Evolutionary conservation across 257 asterid species (phyloP).

Genomic region (Ilex asprella): DNA sequence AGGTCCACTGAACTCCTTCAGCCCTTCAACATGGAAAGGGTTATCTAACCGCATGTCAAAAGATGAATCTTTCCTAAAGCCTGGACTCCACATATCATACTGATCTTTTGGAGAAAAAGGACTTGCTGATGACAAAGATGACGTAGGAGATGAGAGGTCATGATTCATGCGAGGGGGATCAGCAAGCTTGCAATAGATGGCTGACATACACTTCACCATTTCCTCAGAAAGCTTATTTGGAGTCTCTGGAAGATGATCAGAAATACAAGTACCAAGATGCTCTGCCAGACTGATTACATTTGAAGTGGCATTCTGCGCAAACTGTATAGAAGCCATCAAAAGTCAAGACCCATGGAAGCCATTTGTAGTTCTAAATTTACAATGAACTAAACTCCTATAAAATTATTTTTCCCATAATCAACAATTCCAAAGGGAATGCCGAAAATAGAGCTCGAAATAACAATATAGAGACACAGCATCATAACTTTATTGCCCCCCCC

Average conservation of each 20-base stretch:
- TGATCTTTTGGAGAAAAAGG: slow-evolving; percentile 84
- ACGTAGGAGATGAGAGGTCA: slow-evolving; percentile 76
- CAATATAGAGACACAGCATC: no score
- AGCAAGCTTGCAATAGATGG: slow-evolving; percentile 79
- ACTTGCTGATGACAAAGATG: slow-evolving; percentile 67
- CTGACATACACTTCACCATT: slow-evolving; percentile 86
- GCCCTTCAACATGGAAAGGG: slow-evolving; percentile 86
- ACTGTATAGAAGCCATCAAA: slow-evolving; percentile 36
- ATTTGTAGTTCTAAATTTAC: no score
- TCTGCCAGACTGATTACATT: slow-evolving; percentile 78
- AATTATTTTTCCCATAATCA: no score
- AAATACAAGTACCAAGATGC: slow-evolving; percentile 84
- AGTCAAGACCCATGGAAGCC: neutral
- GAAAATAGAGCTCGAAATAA: no score
- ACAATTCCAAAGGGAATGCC: no score
- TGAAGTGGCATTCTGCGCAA: slow-evolving; percentile 57
- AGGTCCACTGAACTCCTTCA: slow-evolving; percentile 94
- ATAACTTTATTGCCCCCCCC: no score
- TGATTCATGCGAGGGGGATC: slow-evolving; percentile 59
- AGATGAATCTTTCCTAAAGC: slow-evolving; percentile 66
- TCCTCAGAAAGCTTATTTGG: slow-evolving; percentile 92
- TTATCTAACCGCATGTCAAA: slow-evolving; percentile 82
- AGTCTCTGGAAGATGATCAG: slow-evolving; percentile 74
- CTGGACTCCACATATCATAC: slow-evolving; percentile 75
- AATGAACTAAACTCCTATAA: no score